A percentile compares a stretch with the other conserved stretches of the same genome.
phyloP scores from a whole-genome alignment of 371 early-diverging fungal species.

The Actinomucor elegans region DNA sequence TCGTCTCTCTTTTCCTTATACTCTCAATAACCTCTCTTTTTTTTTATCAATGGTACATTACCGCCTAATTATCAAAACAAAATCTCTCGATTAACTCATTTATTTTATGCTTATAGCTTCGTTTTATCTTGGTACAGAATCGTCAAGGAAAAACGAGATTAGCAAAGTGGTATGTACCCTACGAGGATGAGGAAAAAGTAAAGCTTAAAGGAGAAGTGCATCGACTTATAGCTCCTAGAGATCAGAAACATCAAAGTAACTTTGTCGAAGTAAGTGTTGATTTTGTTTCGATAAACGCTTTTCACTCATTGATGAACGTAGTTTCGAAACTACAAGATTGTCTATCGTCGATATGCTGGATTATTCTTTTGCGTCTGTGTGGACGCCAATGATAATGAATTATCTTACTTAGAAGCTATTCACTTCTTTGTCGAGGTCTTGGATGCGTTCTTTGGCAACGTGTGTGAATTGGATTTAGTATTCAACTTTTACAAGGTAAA shows the following conservation, averaged over 20 bases:
- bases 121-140: slow-evolving; percentile 97
- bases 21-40: too few species aligned
- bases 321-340: slow-evolving; percentile 93
- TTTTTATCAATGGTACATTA: too few species aligned
- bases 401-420: slow-evolving; percentile 92
- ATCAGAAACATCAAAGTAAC: slow-evolving; percentile 94
- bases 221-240: slow-evolving; percentile 91
- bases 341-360: slow-evolving; percentile 96
- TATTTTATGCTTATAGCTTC: slow-evolving; percentile 69
- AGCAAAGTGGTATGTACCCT: slow-evolving; percentile 94
- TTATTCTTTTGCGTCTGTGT: slow-evolving; percentile 98
- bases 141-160: slow-evolving; percentile 97
- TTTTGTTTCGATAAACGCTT: not conserved
- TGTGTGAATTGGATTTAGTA: slow-evolving; percentile 96
- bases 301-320: too few species aligned
- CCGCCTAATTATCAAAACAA: too few species aligned
- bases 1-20: too few species aligned
- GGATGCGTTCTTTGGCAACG: slow-evolving; percentile 97
- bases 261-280: slow-evolving; percentile 82
- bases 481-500: slow-evolving; percentile 94
- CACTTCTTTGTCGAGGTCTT: slow-evolving; percentile 98
- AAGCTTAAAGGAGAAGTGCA: slow-evolving; percentile 95
- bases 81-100: too few species aligned
- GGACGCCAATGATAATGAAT: slow-evolving; percentile 95
- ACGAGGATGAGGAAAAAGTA: slow-evolving; percentile 90